These are phyloP conservation scores for Tephrocybe sp. DNA, from an alignment of 768 basidiomycete species.

Conservation along the genomic window DNA sequence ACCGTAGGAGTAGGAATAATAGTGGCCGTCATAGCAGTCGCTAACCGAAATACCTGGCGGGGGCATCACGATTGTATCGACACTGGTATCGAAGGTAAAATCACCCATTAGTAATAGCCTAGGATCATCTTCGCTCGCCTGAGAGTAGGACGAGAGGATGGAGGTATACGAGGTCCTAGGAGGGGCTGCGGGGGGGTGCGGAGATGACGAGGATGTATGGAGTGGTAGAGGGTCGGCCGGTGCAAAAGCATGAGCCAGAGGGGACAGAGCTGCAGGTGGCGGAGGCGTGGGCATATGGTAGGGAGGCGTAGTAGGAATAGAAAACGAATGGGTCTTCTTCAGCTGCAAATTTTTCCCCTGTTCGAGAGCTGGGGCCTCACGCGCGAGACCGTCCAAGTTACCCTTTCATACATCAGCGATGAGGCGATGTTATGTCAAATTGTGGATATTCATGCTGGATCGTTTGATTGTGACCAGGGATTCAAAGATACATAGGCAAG, in stretches of 20 bases:
- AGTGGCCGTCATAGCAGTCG: neutral
- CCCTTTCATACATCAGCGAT: constrained; percentile 81
- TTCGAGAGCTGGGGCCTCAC: constrained; percentile 83
- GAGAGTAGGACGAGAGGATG: constrained; percentile 9
- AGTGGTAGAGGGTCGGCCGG: neutral
- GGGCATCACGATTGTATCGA: neutral
- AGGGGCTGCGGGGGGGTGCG: neutral
- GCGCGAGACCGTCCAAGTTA: constrained; percentile 85
- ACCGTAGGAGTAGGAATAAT: no score
- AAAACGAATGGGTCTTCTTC: no score
- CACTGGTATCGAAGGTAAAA: neutral
- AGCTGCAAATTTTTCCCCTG: constrained; percentile 70
- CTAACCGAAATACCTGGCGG: no score
- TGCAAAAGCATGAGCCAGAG: no score
- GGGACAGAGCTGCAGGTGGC: no score
- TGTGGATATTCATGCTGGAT: constrained; percentile 90
- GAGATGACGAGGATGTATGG: neutral
- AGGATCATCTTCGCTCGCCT: neutral
- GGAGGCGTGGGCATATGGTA: neutral
- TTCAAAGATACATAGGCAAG: constrained; percentile 74
- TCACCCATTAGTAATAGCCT: neutral
- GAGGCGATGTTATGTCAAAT: constrained; percentile 94
- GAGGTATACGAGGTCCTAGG: neutral
- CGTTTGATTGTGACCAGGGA: constrained; percentile 85
- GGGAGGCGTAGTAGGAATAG: no score